Evolutionary conservation across 331 rosid genomes (phyloP), one percentile per base, ranked within the genome.

Genomic region (Malus hybrid): DNA sequence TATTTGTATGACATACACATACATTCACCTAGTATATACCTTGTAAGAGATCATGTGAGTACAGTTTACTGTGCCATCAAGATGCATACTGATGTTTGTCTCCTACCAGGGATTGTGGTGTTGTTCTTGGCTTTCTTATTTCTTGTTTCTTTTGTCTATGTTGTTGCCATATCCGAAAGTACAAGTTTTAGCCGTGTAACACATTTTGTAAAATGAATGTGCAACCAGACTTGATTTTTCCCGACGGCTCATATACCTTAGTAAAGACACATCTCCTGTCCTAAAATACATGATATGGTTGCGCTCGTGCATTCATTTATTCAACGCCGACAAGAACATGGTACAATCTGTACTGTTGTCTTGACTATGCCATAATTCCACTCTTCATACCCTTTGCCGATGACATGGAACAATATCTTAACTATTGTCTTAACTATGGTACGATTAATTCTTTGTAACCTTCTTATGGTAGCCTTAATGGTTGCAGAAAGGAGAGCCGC

Each of bases 401-500:
- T 44, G 50, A 11, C 50, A 44, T 11, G 15, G 50, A 10, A 42
- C 46, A 39, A 39, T 44, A 16, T 52, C 57, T 52, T 52, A 0
- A 52, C 57, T 52, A 16, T 16, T 16, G 57, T 16, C 20, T 16
- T 52, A 52, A 52, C 57, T 16, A 9, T 32, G 26, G 7, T 20
- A 4, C 14, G 56, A 67, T 36, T 66, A 13, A 20, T 22, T 42
- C 15, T 77, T 13, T 62, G 26, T 3, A n/a, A 6, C 56, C 56
- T 80, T 28, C 63, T 36, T 67, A 74, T 22, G 33, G 74, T 5
- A 33, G 22, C 29, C 19, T 29, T 10, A 24, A 75, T 78, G 71
- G 73, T 77, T 90, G 89, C 97, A 94, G 97, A 94, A 81, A 88
- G 97, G 96, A 94, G 99, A 85, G 99, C 97, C 48, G 96, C 97